phyloP scores from a whole-genome alignment of 164 flowering plant genomes.

The Pachysandra terminalis region DNA sequence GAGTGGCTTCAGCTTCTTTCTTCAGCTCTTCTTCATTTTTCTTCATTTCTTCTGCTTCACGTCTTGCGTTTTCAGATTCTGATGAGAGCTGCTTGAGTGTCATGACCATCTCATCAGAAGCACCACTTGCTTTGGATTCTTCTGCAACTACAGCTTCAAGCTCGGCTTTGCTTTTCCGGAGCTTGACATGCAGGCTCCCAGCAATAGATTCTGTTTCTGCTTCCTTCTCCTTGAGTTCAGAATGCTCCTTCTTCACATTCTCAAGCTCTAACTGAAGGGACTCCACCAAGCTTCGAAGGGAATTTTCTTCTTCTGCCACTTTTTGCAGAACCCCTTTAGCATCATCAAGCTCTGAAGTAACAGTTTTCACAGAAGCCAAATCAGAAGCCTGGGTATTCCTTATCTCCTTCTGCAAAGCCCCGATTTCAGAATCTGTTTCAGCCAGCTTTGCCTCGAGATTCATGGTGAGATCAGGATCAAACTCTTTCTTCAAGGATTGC shows the following conservation, averaged over 20 bases:
- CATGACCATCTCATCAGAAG: constrained; percentile 60
- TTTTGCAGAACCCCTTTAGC: constrained; percentile 75
- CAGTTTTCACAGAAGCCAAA: constrained; percentile 53
- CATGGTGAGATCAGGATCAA: constrained; percentile 44
- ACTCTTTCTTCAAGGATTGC: constrained; percentile 45
- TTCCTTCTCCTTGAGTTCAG: constrained; percentile 71
- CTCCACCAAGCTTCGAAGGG: constrained; percentile 53
- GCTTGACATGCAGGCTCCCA: constrained; percentile 70
- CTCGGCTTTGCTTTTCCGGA: constrained; percentile 61
- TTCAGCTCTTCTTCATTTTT: constrained; percentile 57
- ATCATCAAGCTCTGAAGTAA: constrained; percentile 69
- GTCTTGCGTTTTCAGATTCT: constrained; percentile 57
- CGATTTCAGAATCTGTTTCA: constrained; percentile 47
- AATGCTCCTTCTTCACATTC: constrained; percentile 68
- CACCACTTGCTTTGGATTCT: constrained; percentile 53
- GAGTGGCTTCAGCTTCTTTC: constrained; percentile 53
- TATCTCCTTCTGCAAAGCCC: constrained; percentile 46
- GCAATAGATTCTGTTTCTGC: constrained; percentile 73
- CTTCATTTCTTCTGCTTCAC: constrained; percentile 62
- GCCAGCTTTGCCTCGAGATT: constrained; percentile 52
- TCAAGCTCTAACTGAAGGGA: constrained; percentile 71
- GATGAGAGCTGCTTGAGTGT: constrained; percentile 54
- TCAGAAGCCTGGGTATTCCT: constrained; percentile 59
- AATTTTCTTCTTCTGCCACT: constrained; percentile 73
- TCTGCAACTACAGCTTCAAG: constrained; percentile 61